phyloP scores from a whole-genome alignment of 108 stramenopile species.

The Pelagomonas calceolata region DNA sequence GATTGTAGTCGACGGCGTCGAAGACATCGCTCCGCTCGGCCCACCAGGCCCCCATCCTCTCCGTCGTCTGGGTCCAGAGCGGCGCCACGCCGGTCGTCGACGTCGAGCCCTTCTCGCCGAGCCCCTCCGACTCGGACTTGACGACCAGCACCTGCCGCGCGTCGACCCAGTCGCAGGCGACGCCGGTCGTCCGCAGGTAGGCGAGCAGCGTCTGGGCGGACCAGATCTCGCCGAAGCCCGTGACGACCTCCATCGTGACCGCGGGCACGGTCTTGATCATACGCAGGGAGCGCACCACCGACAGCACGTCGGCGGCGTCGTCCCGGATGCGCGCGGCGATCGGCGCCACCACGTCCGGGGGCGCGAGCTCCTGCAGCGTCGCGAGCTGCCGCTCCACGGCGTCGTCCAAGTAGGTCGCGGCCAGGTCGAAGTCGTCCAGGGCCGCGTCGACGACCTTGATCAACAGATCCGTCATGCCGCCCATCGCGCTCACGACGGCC shows the following conservation, averaged over 20 bases:
- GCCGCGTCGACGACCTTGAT: constrained; percentile 54
- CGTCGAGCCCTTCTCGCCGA: too few relatives aligned
- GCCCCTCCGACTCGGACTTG: too few relatives aligned
- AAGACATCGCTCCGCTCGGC: constrained; percentile 34
- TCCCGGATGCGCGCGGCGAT: constrained; percentile 42
- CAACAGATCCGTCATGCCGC: constrained; percentile 63
- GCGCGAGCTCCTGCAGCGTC: constrained; percentile 41
- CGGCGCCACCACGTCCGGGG: constrained; percentile 30
- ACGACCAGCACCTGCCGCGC: not conserved
- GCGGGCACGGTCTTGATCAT: constrained; percentile 59
- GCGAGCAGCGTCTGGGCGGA: constrained; percentile 57
- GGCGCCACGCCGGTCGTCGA: too few relatives aligned
- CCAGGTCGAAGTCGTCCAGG: constrained; percentile 39
- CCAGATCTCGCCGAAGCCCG: constrained; percentile 78
- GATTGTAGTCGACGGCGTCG: constrained; percentile 44
- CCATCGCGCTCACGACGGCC: constrained; percentile 63
- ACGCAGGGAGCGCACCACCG: constrained; percentile 48
- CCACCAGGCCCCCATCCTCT: constrained; percentile 7
- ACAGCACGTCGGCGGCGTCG: constrained; percentile 52
- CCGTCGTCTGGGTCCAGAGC: too few relatives aligned
- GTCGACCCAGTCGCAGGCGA: not conserved
- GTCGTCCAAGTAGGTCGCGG: constrained; percentile 25
- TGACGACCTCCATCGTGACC: constrained; percentile 58
- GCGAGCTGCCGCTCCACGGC: constrained; percentile 37
- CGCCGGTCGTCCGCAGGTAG: constrained; percentile 20